Conservation (phyloP, 2,329 filamentous ascomycete species). For the Sporothrix phasma region DNA sequence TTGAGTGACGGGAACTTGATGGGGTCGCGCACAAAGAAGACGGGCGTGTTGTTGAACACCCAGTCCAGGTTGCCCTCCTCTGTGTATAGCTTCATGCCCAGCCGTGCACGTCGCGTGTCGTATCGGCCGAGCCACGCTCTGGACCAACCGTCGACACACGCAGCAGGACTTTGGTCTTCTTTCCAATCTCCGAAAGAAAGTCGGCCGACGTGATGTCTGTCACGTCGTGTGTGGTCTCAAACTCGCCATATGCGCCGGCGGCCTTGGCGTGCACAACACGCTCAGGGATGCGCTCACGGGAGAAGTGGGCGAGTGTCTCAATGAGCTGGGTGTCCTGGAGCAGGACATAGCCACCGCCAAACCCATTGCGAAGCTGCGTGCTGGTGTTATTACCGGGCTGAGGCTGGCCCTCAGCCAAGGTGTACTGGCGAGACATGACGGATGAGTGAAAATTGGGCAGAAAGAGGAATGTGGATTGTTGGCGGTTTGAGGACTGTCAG, state of each 20-base stretch:
- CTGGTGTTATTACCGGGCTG: neutral
- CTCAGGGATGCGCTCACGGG: constrained; percentile 27
- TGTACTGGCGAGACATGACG: neutral
- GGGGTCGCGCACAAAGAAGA: constrained; percentile 68
- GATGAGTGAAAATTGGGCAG: neutral
- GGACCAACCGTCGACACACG: constrained; percentile 69
- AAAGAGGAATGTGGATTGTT: neutral
- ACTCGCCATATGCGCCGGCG: constrained; percentile 21
- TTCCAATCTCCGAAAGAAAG: constrained; percentile 19
- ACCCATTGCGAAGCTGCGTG: constrained; percentile 1
- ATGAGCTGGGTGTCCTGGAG: constrained; percentile 58
- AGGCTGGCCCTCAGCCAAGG: neutral
- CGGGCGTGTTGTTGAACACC: constrained; percentile 61
- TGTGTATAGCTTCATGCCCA: constrained; percentile 67
- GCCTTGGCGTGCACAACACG: constrained; percentile 23
- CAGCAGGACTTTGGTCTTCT: constrained; percentile 51
- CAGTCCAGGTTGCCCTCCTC: constrained; percentile 66
- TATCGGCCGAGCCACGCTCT: constrained; percentile 64
- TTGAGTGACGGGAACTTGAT: constrained; percentile 67
- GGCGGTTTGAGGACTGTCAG: too few relatives aligned
- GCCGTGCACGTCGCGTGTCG: constrained; percentile 65
- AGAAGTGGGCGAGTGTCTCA: constrained; percentile 47
- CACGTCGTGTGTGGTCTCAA: constrained; percentile 20
- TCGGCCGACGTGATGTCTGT: constrained; percentile 13
- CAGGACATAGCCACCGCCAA: constrained; percentile 42